phyloP scores from a whole-genome alignment of 108 stramenopile genomes.

The Aureococcus anophagefferens region DNA sequence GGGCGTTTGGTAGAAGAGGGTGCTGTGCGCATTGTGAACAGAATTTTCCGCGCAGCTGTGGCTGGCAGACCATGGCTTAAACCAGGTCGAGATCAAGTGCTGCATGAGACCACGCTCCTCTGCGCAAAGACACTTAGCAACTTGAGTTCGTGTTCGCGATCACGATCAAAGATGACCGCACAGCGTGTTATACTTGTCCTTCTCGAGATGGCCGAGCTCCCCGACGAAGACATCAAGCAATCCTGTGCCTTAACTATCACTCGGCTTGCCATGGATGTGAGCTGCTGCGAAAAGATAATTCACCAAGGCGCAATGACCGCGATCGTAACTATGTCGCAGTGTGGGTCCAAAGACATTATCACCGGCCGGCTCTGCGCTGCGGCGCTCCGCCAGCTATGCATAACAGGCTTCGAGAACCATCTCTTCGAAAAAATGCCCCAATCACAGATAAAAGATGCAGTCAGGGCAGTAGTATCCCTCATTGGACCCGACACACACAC shows the following conservation, averaged over 20 bases:
- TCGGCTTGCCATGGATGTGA: conserved; percentile 9
- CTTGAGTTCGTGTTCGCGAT: conserved; percentile 1
- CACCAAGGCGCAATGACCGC: conserved; percentile 2
- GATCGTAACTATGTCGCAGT: conserved; percentile 5
- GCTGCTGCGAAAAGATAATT: conserved; percentile 16
- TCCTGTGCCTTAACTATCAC: conserved; percentile 4
- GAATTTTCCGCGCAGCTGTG: too few species aligned
- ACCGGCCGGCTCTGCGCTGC: conserved; percentile 13
- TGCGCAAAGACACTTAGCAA: conserved; percentile 5
- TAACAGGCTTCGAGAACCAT: not conserved
- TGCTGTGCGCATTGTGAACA: not conserved
- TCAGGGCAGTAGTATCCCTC: conserved; percentile 8
- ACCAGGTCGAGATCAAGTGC: too few species aligned
- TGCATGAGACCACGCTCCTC: too few species aligned
- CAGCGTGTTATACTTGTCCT: conserved; percentile 5
- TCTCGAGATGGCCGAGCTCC: conserved; percentile 3
- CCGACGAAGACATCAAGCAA: conserved; percentile 9
- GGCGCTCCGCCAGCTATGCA: not conserved
- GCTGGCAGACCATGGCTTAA: too few species aligned
- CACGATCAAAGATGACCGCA: conserved; percentile 9
- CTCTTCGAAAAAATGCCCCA: not conserved
- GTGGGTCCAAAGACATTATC: not conserved
- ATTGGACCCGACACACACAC: not conserved
- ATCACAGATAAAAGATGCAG: not conserved
- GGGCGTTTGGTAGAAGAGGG: conserved; percentile 13